Evolutionary conservation across 768 basidiomycete genomes (phyloP), one percentile per base, ranked within the genome.

Genomic region (Russula griseocarnosa): DNA sequence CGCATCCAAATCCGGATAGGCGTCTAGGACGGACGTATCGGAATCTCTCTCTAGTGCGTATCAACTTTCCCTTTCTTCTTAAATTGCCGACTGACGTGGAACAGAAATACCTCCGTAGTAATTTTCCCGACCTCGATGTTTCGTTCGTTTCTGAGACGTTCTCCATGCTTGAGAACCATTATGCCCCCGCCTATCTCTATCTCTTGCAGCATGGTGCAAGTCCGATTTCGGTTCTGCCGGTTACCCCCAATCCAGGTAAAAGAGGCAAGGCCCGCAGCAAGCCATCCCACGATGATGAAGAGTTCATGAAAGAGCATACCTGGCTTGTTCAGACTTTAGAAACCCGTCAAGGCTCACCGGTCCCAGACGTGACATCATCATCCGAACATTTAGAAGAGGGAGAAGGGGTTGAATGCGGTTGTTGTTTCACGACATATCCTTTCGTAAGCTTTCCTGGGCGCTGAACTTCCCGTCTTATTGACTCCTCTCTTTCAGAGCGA

Each of bases 341-440:
- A 28, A 36, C 11, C 9, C 24, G 20, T 30, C 34, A 16, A 20
- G 22, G 26, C 40, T 22, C 47, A 34, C 71, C 66, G 30, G 67
- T 64, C 4, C 61, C 54, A 24, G 44, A 55, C 38, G 13, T 40
- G 28, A 76, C 77, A 28, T n/a, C n/a, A n/a, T n/a, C n/a, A n/a
- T 73, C 71, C 30, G 72, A 69, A 14, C 66, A 70, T 0, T 75
- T 74, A 26, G 74, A 76, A 53, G 50, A 73, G 78, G 83, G 81
- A 36, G 82, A 78, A 55, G 88, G 86, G 3, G 84, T 94, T 40
- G 92, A 94, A 69, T 95, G 94, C 69, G 89, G 88, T 14, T 95
- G 93, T 70, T 97, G 94, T 74, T 96, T 94, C 71, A 76, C 82
- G 5, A 79, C 75, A 13, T 90, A 86, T 65, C 73, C 85, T 5